Conservation (phyloP, 2,329 filamentous ascomycete genomes). For the Neofusicoccum kwambonambiense region DNA sequence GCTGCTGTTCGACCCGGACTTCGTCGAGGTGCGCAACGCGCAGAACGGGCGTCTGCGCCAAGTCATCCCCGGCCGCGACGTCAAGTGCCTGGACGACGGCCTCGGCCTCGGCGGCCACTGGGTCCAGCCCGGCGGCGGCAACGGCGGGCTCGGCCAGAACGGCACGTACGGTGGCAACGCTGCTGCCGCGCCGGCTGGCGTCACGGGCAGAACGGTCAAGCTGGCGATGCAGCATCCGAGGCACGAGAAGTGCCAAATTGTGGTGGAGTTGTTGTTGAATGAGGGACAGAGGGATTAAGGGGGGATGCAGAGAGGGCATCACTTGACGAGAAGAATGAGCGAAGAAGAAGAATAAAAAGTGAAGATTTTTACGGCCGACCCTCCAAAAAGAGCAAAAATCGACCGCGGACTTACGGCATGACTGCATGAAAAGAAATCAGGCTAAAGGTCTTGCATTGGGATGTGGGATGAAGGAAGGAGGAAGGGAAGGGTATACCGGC, state of each 20-base stretch:
- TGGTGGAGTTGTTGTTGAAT: slow-evolving; percentile 90
- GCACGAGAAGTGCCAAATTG: slow-evolving; percentile 76
- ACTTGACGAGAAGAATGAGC: neutral
- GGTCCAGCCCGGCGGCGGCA: slow-evolving; percentile 37
- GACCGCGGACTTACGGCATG: too few relatives aligned
- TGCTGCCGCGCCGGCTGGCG: slow-evolving; percentile 48
- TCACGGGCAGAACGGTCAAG: slow-evolving; percentile 71
- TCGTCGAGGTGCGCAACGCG: slow-evolving; percentile 94
- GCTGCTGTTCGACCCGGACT: slow-evolving; percentile 90
- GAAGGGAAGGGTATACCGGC: too few relatives aligned
- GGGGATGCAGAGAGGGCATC: too few relatives aligned
- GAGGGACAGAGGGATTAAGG: slow-evolving; percentile 54
- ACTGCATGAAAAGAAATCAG: too few relatives aligned
- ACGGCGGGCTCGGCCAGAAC: slow-evolving; percentile 7
- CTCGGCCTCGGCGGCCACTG: slow-evolving; percentile 50
- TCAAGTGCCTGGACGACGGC: slow-evolving; percentile 79
- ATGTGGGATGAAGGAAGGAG: neutral
- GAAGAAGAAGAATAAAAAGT: too few relatives aligned
- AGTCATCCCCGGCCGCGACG: slow-evolving; percentile 88
- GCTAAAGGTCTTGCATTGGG: neutral
- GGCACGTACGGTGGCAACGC: neutral
- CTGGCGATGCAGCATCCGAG: slow-evolving; percentile 94
- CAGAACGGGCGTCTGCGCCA: slow-evolving; percentile 92
- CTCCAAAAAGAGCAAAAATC: too few relatives aligned
- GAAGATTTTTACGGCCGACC: too few relatives aligned